Conservation (phyloP, 1,139 yeast species). For the Hansenula anomala region DNA sequence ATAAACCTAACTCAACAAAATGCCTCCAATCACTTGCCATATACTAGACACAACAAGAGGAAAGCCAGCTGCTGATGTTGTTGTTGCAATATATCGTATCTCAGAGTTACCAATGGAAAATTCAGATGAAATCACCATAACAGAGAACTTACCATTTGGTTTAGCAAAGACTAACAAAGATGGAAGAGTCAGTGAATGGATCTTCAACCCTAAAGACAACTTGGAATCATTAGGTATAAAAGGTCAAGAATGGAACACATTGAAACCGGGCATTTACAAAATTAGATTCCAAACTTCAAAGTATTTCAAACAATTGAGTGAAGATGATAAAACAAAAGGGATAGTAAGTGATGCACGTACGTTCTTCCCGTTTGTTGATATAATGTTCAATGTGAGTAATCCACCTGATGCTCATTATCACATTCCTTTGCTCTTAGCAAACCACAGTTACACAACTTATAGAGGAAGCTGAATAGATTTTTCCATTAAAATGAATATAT, state of each 20-base stretch:
- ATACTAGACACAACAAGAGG: conserved; percentile 83
- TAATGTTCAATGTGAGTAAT: conserved; percentile 56
- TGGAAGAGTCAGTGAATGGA: conserved; percentile 76
- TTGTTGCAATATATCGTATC: conserved; percentile 49
- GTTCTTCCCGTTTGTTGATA: conserved; percentile 84
- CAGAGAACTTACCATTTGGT: conserved; percentile 43
- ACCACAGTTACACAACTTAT: conserved; percentile 84
- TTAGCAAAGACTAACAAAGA: conserved; percentile 66
- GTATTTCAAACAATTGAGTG: conserved; percentile 41
- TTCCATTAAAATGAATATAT: no score
- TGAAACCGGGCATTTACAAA: conserved; percentile 62
- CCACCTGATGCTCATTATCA: conserved; percentile 82
- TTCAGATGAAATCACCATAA: conserved; percentile 25
- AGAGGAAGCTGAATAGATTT: conserved; percentile 45
- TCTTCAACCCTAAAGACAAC: conserved; percentile 34
- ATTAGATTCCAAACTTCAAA: conserved; percentile 70
- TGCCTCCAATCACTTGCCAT: conserved; percentile 75
- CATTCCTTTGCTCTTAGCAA: conserved; percentile 75
- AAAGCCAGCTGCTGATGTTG: conserved; percentile 66
- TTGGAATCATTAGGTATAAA: conserved; percentile 32
- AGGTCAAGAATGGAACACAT: conserved; percentile 34
- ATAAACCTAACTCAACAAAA: no score
- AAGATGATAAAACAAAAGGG: conserved; percentile 23
- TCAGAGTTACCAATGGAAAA: conserved; percentile 23
- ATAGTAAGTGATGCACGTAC: conserved; percentile 32